Evolutionary conservation across 2,329 filamentous ascomycete species (phyloP).

Genomic region (Botrytis paeoniae): DNA sequence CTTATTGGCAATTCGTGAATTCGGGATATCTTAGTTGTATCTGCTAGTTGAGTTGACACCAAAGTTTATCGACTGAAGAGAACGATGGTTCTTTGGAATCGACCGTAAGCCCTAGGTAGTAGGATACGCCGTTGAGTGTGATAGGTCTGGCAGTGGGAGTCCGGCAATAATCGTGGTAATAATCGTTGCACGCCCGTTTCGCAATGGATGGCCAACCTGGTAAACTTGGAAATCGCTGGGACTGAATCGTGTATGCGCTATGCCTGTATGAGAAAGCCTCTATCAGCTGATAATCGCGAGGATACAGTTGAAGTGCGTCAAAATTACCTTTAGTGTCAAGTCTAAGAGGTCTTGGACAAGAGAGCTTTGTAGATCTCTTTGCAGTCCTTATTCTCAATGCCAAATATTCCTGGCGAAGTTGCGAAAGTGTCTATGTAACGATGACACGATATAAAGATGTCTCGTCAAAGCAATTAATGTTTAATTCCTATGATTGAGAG

Average conservation of each 20-base stretch:
- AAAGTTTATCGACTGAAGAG: neutral
- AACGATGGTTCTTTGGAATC: neutral
- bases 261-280: neutral
- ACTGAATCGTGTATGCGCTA: neutral
- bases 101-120: neutral
- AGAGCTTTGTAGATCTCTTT: slow-evolving; percentile 14
- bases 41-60: neutral
- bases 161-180: neutral
- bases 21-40: neutral
- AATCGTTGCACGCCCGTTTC: neutral
- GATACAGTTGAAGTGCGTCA: neutral
- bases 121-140: neutral
- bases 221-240: neutral
- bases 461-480: neutral
- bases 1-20: neutral
- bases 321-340: neutral
- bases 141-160: neutral
- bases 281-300: slow-evolving; percentile 11
- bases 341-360: neutral
- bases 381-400: neutral
- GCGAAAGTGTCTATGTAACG: neutral
- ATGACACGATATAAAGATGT: neutral
- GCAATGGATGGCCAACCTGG: neutral
- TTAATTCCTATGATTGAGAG: neutral
- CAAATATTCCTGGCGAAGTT: neutral